Conservation (phyloP, 2,329 filamentous ascomycete species). For the Aureobasidium sp. region DNA sequence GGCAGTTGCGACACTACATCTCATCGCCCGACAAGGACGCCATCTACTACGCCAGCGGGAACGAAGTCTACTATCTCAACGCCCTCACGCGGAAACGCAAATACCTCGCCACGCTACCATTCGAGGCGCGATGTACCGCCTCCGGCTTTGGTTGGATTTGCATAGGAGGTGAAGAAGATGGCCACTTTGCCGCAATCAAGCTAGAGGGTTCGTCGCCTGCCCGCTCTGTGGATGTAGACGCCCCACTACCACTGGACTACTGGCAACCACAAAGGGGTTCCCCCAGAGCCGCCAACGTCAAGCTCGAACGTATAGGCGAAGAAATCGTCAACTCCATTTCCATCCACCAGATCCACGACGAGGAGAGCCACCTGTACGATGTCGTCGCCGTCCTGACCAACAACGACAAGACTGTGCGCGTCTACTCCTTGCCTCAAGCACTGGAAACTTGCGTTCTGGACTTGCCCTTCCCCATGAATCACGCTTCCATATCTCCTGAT, state of each 20-base stretch:
- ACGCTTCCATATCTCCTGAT: constrained; percentile 86
- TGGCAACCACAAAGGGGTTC: constrained; percentile 25
- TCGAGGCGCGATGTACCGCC: constrained; percentile 73
- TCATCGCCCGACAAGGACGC: constrained; percentile 67
- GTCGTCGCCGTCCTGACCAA: constrained; percentile 72
- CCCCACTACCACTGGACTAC: constrained; percentile 45
- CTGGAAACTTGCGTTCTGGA: constrained; percentile 60
- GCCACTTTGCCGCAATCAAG: constrained; percentile 75
- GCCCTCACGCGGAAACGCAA: constrained; percentile 60
- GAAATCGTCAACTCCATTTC: constrained; percentile 60
- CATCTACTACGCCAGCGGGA: constrained; percentile 76
- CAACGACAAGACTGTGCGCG: constrained; percentile 80
- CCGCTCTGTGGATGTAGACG: constrained; percentile 45
- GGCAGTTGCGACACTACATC: constrained; percentile 84
- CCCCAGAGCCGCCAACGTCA: constrained; percentile 46
- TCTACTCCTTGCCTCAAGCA: constrained; percentile 67
- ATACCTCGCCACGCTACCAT: constrained; percentile 60
- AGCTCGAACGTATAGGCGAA: constrained; percentile 51
- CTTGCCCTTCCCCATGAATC: constrained; percentile 82
- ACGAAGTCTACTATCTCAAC: constrained; percentile 53
- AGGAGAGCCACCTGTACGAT: constrained; percentile 36
- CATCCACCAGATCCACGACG: constrained; percentile 50
- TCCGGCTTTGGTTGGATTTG: constrained; percentile 82
- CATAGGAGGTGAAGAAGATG: constrained; percentile 73
- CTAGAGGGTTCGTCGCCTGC: constrained; percentile 37